Evolutionary conservation across 1,284 basidiomycete species (phyloP), one percentile per base, ranked within the genome.

Genomic region (Volvariella volvacea): DNA sequence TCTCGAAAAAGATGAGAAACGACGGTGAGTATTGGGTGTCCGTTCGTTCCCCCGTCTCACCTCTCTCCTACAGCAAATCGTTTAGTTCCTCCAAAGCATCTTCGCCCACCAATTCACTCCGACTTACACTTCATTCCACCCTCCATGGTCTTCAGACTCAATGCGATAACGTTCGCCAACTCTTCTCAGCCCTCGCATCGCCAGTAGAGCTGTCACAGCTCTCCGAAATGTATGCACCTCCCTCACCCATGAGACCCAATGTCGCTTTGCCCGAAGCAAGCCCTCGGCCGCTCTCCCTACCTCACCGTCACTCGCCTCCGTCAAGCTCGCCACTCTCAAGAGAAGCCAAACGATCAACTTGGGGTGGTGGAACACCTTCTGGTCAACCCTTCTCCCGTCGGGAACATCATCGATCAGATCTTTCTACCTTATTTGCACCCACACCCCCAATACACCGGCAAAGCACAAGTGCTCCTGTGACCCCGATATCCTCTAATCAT

Each of bases 181-280:
- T 89, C 1, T 72, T 90, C 38, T 73, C 80, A 2, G 86, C 86
- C 6, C 73, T 90, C 41, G 81, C 87, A 0, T 77, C 75, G 2
- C 80, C 83, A 1, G 58, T 71, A 12, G 80, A 85, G 50, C 65
- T 88, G 12, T 70, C 80, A 7, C 87, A 87, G 54, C 68, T 90
- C 7, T 70, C 83, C 2, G 85, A 88, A 61, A 90, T 90, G 87
- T 90, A 90, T 58, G 84, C 84, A 0, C 88, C 88, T 2, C 73
- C 85, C 0, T 84, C 80, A 1, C 80, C 82, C 10, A 59, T 71
- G 21, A 70, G 68, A 45, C 57, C 68, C 3, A 50, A 59, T 7
- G 68, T 72, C 49, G 48, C 54, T 19, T 55, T 63, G 28, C 49
- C 50, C 41, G 67, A 71, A 10, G 39, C 48, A 19, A 47, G 40